Evolutionary conservation across 768 basidiomycete genomes (phyloP).

Genomic region (Tulasnella sp.): DNA sequence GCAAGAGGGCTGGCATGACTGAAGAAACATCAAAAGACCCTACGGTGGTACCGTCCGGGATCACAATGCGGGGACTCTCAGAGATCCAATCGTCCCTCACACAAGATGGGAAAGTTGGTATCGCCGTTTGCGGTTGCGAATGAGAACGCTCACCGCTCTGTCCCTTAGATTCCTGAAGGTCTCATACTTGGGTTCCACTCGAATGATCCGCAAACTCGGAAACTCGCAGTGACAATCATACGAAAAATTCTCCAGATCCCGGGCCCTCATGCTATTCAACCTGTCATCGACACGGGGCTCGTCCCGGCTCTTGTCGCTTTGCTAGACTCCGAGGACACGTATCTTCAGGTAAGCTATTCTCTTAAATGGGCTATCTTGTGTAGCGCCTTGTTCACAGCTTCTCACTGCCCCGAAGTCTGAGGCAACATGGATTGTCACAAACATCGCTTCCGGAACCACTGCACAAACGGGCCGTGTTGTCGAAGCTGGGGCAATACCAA

Average conservation of each 20-base stretch:
- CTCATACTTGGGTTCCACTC: neutral
- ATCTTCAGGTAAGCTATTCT: neutral
- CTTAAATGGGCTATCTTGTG: too few relatives aligned
- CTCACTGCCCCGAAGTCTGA: neutral
- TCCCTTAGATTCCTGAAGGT: neutral
- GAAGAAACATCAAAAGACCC: too few relatives aligned
- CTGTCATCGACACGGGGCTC: neutral
- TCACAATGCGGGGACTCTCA: too few relatives aligned
- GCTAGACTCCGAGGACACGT: neutral
- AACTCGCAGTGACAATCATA: neutral
- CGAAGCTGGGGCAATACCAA: neutral
- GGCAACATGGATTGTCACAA: neutral
- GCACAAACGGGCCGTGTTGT: neutral
- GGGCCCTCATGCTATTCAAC: neutral
- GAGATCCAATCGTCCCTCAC: too few relatives aligned
- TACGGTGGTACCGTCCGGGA: too few relatives aligned
- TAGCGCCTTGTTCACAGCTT: neutral
- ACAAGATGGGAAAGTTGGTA: too few relatives aligned
- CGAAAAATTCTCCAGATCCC: neutral
- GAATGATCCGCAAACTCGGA: neutral
- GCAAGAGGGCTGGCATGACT: too few relatives aligned
- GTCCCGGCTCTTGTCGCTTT: neutral
- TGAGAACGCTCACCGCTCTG: too few relatives aligned
- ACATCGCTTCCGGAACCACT: neutral
- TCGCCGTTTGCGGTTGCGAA: too few relatives aligned